phyloP scores from a whole-genome alignment of 345 rosid species.

The Syzygium oleosum region DNA sequence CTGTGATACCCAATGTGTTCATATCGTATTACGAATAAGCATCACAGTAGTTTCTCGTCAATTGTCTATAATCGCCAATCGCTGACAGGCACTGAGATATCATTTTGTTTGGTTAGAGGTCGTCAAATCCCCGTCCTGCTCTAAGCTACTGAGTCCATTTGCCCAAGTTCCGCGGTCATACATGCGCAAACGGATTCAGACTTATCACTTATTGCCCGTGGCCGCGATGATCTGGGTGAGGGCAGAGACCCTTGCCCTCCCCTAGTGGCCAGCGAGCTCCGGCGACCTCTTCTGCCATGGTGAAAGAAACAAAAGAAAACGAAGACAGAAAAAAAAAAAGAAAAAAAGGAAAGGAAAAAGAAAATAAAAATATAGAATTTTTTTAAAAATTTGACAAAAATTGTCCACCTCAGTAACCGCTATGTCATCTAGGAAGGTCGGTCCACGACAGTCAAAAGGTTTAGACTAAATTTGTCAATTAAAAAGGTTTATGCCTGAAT shows the following conservation, averaged over 20 bases:
- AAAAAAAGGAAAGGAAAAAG: no score
- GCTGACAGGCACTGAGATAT: neutral
- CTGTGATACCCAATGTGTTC: neutral
- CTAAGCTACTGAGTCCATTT: neutral
- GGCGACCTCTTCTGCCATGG: accelerated
- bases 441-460: neutral
- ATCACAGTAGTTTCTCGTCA: accelerated
- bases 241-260: neutral
- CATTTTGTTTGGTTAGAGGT: neutral
- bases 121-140: neutral
- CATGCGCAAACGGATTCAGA: neutral
- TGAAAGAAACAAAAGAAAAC: no score
- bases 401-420: accelerated
- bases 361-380: no score
- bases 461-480: neutral
- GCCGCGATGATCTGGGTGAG: accelerated
- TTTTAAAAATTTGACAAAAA: no score
- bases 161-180: neutral
- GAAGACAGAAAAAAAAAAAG: no score
- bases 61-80: neutral
- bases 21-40: neutral
- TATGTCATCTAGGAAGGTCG: no score
- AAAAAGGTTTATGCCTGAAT: no score
- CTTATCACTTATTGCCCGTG: accelerated
- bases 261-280: neutral